Evolutionary conservation across 495 filamentous ascomycete genomes (phyloP).

Genomic region (Lineolata rhizophorae): DNA sequence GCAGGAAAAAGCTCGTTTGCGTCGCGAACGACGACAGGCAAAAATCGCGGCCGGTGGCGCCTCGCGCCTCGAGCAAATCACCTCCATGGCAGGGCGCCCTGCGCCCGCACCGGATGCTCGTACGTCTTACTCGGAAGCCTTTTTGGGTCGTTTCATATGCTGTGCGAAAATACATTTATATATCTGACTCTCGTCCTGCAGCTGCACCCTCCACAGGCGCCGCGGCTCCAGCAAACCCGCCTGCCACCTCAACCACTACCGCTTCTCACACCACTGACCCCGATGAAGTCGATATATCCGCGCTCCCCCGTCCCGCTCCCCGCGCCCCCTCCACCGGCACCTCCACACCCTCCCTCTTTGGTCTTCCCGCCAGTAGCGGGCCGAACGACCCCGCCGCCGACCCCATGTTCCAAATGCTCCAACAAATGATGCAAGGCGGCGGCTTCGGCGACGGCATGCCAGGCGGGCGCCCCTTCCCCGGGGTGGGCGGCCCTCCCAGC

Average conservation of each 20-base stretch:
- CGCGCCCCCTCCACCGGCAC: slow-evolving; percentile 12
- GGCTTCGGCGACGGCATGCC: slow-evolving; percentile 16
- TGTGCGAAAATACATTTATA: slow-evolving; percentile 4
- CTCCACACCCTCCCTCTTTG: slow-evolving; percentile 2
- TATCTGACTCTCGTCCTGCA: slow-evolving; percentile 1
- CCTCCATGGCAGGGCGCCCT: slow-evolving; percentile 42
- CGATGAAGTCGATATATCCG: slow-evolving; percentile 51
- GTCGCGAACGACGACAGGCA: slow-evolving; percentile 75
- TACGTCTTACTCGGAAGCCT: neutral
- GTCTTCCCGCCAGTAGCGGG: slow-evolving; percentile 6
- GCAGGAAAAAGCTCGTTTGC: slow-evolving; percentile 54
- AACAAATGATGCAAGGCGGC: slow-evolving; percentile 30
- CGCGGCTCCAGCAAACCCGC: neutral
- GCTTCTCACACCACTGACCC: slow-evolving; percentile 29
- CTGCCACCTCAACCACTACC: neutral
- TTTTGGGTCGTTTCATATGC: neutral
- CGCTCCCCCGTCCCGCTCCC: slow-evolving; percentile 27
- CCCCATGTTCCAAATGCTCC: slow-evolving; percentile 37
- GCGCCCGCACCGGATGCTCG: neutral
- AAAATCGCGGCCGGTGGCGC: slow-evolving; percentile 71
- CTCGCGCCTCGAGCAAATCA: slow-evolving; percentile 66
- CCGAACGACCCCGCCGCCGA: slow-evolving; percentile 25
- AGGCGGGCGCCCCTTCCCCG: slow-evolving; percentile 13
- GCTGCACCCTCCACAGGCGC: neutral
- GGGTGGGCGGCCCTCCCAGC: slow-evolving; percentile 5